A percentile compares a stretch with the other conserved stretches of the same genome.
Conservation (phyloP, 2,329 filamentous ascomycete species). For the Neocatenulostroma microsporum region DNA sequence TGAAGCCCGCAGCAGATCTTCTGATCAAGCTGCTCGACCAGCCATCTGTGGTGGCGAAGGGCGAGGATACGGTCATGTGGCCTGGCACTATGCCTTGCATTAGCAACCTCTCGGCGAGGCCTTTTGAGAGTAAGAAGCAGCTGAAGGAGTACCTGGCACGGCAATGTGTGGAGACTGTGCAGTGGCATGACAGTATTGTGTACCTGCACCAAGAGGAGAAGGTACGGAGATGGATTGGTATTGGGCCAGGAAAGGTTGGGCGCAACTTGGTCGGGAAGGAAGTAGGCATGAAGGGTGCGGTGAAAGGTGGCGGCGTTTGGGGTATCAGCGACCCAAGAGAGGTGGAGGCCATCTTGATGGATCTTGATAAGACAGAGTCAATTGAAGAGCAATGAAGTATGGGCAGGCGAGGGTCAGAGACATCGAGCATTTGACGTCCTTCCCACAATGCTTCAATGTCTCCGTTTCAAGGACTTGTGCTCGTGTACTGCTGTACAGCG, state of each 20-base stretch:
- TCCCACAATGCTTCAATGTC: no score
- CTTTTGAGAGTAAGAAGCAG: slow-evolving; percentile 65
- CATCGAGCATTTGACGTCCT: no score
- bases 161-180: slow-evolving; percentile 83
- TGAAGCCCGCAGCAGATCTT: slow-evolving; percentile 71
- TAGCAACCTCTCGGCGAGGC: slow-evolving; percentile 75
- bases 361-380: slow-evolving; percentile 40
- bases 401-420: no score
- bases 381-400: slow-evolving; percentile 33
- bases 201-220: slow-evolving; percentile 79
- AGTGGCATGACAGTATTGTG: slow-evolving; percentile 89
- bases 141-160: slow-evolving; percentile 71
- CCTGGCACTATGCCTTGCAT: slow-evolving; percentile 69
- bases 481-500: no score
- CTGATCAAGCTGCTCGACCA: slow-evolving; percentile 61
- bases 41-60: slow-evolving; percentile 45
- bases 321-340: slow-evolving; percentile 70
- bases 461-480: no score
- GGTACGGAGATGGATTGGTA: slow-evolving; percentile 79
- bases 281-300: slow-evolving; percentile 74
- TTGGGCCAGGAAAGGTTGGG: slow-evolving; percentile 89
- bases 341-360: slow-evolving; percentile 39
- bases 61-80: slow-evolving; percentile 63
- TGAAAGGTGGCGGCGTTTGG: slow-evolving; percentile 90
- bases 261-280: slow-evolving; percentile 92